These are phyloP conservation scores for Monosporascus cannonballus DNA, from an alignment of 2,329 filamentous ascomycete species.

Conservation along the genomic window DNA sequence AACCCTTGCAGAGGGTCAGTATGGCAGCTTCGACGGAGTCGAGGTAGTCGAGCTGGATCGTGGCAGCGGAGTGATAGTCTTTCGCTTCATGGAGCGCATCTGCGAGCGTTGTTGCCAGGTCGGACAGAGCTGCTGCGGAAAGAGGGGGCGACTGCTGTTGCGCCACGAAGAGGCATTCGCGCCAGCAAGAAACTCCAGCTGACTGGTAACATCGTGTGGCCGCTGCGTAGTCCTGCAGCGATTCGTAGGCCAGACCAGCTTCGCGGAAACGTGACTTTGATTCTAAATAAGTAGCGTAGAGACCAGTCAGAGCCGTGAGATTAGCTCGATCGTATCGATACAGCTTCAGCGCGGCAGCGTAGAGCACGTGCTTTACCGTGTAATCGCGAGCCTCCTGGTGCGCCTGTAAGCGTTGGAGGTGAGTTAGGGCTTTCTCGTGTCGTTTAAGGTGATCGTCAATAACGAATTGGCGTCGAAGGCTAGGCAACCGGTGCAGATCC, in stretches of 20 bases:
- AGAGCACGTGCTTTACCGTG: slow-evolving; percentile 71
- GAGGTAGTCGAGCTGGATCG: slow-evolving; percentile 77
- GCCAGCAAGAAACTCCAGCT: slow-evolving; percentile 74
- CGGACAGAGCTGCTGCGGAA: slow-evolving; percentile 50
- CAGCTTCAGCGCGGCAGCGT: slow-evolving; percentile 68
- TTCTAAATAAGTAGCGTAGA: slow-evolving; percentile 76
- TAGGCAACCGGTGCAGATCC: slow-evolving; percentile 68
- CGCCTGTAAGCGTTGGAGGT: slow-evolving; percentile 65
- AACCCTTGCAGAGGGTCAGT: slow-evolving; percentile 77
- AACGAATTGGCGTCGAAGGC: slow-evolving; percentile 66
- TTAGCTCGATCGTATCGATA: slow-evolving; percentile 75
- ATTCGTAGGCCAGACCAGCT: slow-evolving; percentile 88
- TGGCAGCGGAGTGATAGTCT: slow-evolving; percentile 74
- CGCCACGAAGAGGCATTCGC: slow-evolving; percentile 79
- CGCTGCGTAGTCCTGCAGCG: slow-evolving; percentile 63
- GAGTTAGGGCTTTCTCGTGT: slow-evolving; percentile 67
- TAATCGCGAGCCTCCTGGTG: slow-evolving; percentile 79
- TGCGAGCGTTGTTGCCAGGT: slow-evolving; percentile 68
- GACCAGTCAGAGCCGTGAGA: slow-evolving; percentile 61
- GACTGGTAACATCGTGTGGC: slow-evolving; percentile 81
- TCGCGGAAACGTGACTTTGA: slow-evolving; percentile 73
- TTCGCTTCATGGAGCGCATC: slow-evolving; percentile 78
- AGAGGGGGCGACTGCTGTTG: slow-evolving; percentile 59
- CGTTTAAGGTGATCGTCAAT: slow-evolving; percentile 86
- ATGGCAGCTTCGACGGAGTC: slow-evolving; percentile 63